Base-by-base conservation (phyloP, 140 eudicot genomes). In the Cichorium intybus region DNA sequence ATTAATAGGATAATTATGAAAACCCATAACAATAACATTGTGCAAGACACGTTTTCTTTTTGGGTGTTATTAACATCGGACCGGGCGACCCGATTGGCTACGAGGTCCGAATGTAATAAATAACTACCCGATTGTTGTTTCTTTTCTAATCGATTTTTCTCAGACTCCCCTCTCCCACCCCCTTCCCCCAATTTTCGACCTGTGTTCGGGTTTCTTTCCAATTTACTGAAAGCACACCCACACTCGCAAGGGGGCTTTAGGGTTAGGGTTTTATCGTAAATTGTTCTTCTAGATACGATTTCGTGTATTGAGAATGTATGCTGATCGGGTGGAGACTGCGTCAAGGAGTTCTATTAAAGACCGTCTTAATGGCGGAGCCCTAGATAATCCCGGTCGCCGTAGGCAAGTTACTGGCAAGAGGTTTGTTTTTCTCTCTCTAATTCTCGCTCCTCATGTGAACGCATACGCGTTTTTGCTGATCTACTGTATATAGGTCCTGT, bases 281-380 rank as follows among this genome's bases (percentile, higher is more conserved):
- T 54, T 39, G 29, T 37, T 66, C 21, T 39, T 56, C 74, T 14
- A 26, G 47, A n/a, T 34, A 47, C 47, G 15, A 34, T 69, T 23
- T 0, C 10, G 2, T 45, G 57, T 56, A 24, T 37, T 2, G 18
- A 80, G 46, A 66, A 89, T 89, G 97, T 89, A 89, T 64, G 90
- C 97, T 69, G 97, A 89, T 85, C 90, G 85, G 27, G 81, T 80
- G 64, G 97, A 89, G 68, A 76, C 88, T 45, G 82, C 67, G 5
- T 71, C 77, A 10, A 75, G 62, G 69, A 66, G 77, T 57, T 85
- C 97, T 15, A 71, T 89, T 15, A 82, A 71, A 79, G 91, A 85
- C 50, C 90, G 97, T 24, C 97, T 89, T 22, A 64, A 74, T 68
- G 95, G 81, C 37, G 78, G 76, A 67, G 35, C 74, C 68, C 77